A percentile compares a stretch with the other conserved stretches of the same genome.
phyloP scores from a whole-genome alignment of 768 basidiomycete genomes.

The Chalciporus pseudorubinellus region DNA sequence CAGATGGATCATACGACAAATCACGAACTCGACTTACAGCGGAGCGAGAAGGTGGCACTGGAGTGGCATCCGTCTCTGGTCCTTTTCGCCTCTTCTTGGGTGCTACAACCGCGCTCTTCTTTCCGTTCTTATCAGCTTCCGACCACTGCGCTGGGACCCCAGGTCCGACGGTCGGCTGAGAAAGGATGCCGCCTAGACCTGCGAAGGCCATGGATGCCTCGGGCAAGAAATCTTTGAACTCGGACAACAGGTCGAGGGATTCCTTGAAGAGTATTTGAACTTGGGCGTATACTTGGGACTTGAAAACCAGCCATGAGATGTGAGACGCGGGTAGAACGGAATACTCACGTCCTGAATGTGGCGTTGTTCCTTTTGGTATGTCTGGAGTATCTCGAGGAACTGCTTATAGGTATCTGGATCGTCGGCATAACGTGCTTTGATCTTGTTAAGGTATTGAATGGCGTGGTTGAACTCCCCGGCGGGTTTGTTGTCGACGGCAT shows the following conservation, averaged over 20 bases:
- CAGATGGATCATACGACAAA: not conserved
- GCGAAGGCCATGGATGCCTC: constrained; percentile 50
- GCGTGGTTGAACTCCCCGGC: constrained; percentile 86
- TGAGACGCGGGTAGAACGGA: not conserved
- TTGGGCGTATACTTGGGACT: constrained; percentile 78
- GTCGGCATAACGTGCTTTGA: constrained; percentile 85
- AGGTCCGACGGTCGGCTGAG: constrained; percentile 42
- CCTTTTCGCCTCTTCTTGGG: constrained; percentile 60
- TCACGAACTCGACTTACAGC: constrained; percentile 46
- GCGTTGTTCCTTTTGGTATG: constrained; percentile 82
- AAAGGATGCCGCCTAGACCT: constrained; percentile 46
- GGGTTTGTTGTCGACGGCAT: constrained; percentile 50
- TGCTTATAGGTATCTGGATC: constrained; percentile 93
- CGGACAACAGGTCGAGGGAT: constrained; percentile 72
- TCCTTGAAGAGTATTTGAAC: constrained; percentile 81
- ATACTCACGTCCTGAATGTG: constrained; percentile 65
- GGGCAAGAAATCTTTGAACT: constrained; percentile 81
- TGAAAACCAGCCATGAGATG: constrained; percentile 10
- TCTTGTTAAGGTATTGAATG: constrained; percentile 97
- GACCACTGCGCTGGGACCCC: constrained; percentile 39
- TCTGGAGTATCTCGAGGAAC: constrained; percentile 84
- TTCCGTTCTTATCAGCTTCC: constrained; percentile 42
- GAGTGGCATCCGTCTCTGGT: constrained; percentile 67
- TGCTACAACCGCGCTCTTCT: constrained; percentile 41
- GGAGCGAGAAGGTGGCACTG: constrained; percentile 51